Base-by-base conservation (phyloP, 139 green algal genomes). In the Coelastrella sp. region DNA sequence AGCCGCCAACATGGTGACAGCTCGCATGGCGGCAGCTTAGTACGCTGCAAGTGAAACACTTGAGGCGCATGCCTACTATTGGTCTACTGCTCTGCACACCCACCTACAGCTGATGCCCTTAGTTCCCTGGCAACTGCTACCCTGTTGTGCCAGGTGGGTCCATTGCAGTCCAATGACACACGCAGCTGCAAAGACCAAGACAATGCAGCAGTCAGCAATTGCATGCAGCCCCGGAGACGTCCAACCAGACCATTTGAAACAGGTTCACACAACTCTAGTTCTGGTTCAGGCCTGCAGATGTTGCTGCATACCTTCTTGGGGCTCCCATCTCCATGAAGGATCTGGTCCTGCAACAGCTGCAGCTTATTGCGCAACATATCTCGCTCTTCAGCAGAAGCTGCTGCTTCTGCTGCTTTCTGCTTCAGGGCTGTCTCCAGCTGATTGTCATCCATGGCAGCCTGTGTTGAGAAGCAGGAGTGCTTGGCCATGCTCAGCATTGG, bases 321-420 rank as follows among this genome's bases (percentile, higher is more conserved):
- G 6, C 22, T 49, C 17, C 74, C 24, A 80, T 63, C 86, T 74
- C 82, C 82, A 35, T 85, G 82, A 76, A 91, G 88, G 27, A 90
- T 83, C 66, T 82, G 76, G 25, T 66, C 83, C 76, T 86, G 85
- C 76, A 82, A 58, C 78, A 76, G 78, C 85, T 92, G 56, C 72
- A 90, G 73, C 82, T 92, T 85, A 63, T 82, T 81, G n/a, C 22
- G 74, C 65, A 92, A 73, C 19, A 60, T 57, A 35, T 89, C 91
- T 22, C 75, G 85, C 91, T 90, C 80, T 83, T 90, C 56, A 10
- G 82, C 87, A 75, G 87, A 65, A 22, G 82, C 83, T 76, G 79
- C 83, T 60, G 84, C 87, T 27, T 88, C 78, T 58, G 79, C 88
- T 57, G 84, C 80, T 35, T 87, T 88, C n/a, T 87, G 65, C 63